Evolutionary conservation across 192 early-diverging fungal species (phyloP).

Genomic region (Phlyctochytrium arcticum): DNA sequence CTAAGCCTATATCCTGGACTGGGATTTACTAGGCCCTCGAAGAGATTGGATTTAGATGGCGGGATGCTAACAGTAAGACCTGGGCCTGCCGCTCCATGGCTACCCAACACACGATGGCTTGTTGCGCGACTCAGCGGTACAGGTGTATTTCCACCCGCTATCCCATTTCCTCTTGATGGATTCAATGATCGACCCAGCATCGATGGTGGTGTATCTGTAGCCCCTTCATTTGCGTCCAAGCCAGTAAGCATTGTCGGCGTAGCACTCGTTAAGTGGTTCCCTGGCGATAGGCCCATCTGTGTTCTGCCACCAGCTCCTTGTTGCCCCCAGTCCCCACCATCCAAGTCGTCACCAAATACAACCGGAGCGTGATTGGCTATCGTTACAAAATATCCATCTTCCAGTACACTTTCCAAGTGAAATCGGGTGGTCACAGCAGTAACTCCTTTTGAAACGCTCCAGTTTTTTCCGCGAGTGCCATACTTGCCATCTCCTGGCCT

Average conservation of each 20-base stretch:
- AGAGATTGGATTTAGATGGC: neutral
- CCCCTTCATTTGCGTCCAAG: neutral
- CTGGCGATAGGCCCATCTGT: neutral
- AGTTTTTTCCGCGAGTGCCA: neutral
- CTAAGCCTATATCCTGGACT: constrained; percentile 17
- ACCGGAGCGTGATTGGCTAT: constrained; percentile 12
- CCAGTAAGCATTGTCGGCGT: neutral
- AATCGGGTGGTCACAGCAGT: constrained; percentile 16
- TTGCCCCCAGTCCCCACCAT: neutral
- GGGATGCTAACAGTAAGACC: neutral
- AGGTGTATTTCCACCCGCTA: neutral
- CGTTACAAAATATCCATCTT: constrained; percentile 9
- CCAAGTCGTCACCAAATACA: neutral
- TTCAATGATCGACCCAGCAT: constrained; percentile 3
- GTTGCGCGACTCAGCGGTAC: neutral
- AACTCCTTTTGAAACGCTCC: neutral
- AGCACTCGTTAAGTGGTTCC: neutral
- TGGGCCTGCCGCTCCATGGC: neutral
- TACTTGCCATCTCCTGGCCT: neutral
- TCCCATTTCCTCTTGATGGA: neutral
- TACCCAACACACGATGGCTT: neutral
- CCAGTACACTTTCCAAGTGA: constrained; percentile 13
- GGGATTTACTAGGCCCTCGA: neutral
- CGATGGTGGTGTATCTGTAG: neutral
- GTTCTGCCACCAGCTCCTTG: neutral